Evolutionary conservation across 768 basidiomycete genomes (phyloP).

Genomic region (Lactarius sanguifluus): DNA sequence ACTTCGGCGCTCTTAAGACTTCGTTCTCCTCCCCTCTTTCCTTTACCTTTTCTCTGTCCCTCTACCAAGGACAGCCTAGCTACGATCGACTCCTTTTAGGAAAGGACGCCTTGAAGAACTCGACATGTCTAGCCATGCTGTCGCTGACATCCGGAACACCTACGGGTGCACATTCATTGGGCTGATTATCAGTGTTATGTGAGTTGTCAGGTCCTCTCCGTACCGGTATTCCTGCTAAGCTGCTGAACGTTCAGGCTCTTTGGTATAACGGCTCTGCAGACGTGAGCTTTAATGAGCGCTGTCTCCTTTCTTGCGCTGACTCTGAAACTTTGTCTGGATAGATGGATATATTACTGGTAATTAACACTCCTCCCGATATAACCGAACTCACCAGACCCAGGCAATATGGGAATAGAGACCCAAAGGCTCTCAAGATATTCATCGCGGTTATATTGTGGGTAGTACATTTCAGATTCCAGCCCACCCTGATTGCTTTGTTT

Average conservation of each 20-base stretch:
- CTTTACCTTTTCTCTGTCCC: not conserved
- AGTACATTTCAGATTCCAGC: not conserved
- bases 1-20: not conserved
- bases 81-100: not conserved
- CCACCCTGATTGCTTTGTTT: not conserved
- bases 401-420: not conserved
- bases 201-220: not conserved
- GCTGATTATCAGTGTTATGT: conserved; percentile 10
- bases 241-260: not conserved
- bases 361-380: not conserved
- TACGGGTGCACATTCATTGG: conserved; percentile 10
- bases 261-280: conserved; percentile 8
- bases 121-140: not conserved
- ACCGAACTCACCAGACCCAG: not conserved
- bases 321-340: not conserved
- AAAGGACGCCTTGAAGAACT: not conserved
- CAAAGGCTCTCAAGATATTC: not conserved
- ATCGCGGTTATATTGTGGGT: conserved; percentile 7
- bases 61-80: not conserved
- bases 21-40: not conserved
- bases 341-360: conserved; percentile 15
- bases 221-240: not conserved
- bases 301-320: not conserved
- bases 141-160: conserved; percentile 6
- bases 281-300: not conserved